phyloP scores from a whole-genome alignment of 2,329 filamentous ascomycete species.

The Fusarium liriodendri region DNA sequence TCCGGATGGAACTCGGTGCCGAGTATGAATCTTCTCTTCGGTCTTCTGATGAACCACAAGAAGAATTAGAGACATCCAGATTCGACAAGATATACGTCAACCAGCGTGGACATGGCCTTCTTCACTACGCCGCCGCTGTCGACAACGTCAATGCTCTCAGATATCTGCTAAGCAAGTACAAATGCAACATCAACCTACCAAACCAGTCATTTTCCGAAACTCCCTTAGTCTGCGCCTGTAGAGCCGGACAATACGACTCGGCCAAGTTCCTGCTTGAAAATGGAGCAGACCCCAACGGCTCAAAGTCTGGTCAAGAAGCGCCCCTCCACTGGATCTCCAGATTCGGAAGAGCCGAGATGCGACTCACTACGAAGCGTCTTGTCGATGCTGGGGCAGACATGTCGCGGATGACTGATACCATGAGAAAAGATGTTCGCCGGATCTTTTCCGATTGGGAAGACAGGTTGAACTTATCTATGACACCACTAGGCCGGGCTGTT shows the following conservation, averaged over 20 bases:
- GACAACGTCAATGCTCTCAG: background rate
- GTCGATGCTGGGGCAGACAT: background rate
- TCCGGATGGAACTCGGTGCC: background rate
- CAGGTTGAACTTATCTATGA: background rate
- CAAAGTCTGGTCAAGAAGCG: background rate
- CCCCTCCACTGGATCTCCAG: slow-evolving; percentile 2
- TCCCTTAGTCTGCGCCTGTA: slow-evolving; percentile 1
- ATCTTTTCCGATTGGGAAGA: slow-evolving; percentile 6
- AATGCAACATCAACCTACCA: background rate
- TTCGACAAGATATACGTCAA: slow-evolving; percentile 13
- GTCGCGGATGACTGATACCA: background rate
- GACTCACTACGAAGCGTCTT: background rate
- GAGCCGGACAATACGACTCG: background rate
- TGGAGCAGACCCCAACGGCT: background rate
- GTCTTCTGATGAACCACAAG: background rate
- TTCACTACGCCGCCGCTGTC: background rate
- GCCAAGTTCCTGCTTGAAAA: background rate
- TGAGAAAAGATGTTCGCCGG: background rate
- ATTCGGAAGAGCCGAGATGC: background rate
- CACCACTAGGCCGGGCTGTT: background rate
- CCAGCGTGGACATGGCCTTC: background rate
- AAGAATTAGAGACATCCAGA: background rate
- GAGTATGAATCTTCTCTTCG: background rate
- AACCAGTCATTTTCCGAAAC: slow-evolving; percentile 4
- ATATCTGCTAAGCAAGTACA: background rate